These are phyloP conservation scores for Hippophae rhamnoides DNA, from an alignment of 306 rosid species.

Conservation along the genomic window DNA sequence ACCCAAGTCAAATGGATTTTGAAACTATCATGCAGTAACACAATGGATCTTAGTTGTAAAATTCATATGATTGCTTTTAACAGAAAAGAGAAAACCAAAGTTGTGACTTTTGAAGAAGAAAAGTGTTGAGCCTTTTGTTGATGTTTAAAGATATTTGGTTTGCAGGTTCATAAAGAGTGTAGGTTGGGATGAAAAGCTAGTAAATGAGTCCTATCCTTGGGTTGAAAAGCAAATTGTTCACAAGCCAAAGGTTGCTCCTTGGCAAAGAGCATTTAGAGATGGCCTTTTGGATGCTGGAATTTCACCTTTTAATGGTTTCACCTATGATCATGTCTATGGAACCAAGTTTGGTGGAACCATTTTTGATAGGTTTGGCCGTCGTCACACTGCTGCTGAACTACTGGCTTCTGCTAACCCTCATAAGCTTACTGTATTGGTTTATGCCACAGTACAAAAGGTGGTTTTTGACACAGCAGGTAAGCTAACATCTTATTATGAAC, in stretches of 20 bases:
- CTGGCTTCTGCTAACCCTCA: constrained; percentile 54
- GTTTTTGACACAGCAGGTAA: constrained; percentile 57
- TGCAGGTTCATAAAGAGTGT: constrained; percentile 60
- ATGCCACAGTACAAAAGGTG: constrained; percentile 77
- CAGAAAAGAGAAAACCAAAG: too few species aligned
- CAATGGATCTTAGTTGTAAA: too few species aligned
- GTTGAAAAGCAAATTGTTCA: constrained; percentile 80
- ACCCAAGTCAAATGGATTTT: too few species aligned
- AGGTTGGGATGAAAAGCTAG: constrained; percentile 68
- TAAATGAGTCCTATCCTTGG: constrained; percentile 78
- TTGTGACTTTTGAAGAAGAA: background rate
- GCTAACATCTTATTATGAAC: background rate
- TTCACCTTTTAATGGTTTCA: constrained; percentile 86
- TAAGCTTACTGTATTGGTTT: constrained; percentile 54
- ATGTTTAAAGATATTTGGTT: constrained; percentile 1
- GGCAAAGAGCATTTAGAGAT: constrained; percentile 62
- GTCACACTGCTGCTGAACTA: constrained; percentile 83
- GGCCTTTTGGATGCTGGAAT: constrained; percentile 67
- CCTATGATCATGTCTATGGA: constrained; percentile 81
- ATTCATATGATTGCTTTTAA: too few species aligned
- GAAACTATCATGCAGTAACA: too few species aligned
- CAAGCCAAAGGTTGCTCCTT: constrained; percentile 44
- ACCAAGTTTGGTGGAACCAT: constrained; percentile 96
- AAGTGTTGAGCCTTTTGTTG: background rate
- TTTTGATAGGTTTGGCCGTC: constrained; percentile 65